Conservation (phyloP, 2,329 filamentous ascomycete species). For the Sclerotinia spermophila region DNA sequence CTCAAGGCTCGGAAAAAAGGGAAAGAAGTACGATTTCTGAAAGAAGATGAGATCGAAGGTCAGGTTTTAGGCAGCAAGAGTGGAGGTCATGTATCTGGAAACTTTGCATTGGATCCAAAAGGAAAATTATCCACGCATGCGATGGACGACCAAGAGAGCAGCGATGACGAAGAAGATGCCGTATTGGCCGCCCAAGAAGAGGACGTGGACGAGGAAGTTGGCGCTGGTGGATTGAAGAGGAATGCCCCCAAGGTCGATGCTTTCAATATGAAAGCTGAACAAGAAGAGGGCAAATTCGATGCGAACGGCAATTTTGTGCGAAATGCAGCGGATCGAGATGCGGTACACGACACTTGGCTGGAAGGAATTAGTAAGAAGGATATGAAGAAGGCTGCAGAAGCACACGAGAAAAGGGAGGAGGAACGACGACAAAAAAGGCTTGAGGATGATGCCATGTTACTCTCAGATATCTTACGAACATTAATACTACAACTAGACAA, state of each 20-base stretch:
- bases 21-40: conserved; percentile 59
- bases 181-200: conserved; percentile 72
- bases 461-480: conserved; percentile 67
- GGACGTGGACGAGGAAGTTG: conserved; percentile 82
- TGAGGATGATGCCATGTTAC: conserved; percentile 70
- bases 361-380: conserved; percentile 92
- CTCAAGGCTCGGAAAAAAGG: conserved; percentile 54
- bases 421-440: conserved; percentile 69
- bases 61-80: conserved; percentile 71
- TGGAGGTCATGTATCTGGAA: conserved; percentile 61
- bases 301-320: conserved; percentile 87
- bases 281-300: conserved; percentile 91
- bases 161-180: conserved; percentile 65
- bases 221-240: conserved; percentile 83
- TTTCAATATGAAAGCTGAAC: conserved; percentile 88
- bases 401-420: conserved; percentile 78
- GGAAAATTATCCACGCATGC: conserved; percentile 40
- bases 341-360: conserved; percentile 87
- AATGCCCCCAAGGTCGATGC: conserved; percentile 93
- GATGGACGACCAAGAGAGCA: conserved; percentile 44
- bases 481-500: conserved; percentile 72
- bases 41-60: conserved; percentile 67
- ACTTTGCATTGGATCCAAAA: conserved; percentile 59
- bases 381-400: conserved; percentile 81
- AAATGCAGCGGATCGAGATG: conserved; percentile 83